Base-by-base conservation (phyloP, 2,329 filamentous ascomycete species). In the Talaromyces funiculosus region DNA sequence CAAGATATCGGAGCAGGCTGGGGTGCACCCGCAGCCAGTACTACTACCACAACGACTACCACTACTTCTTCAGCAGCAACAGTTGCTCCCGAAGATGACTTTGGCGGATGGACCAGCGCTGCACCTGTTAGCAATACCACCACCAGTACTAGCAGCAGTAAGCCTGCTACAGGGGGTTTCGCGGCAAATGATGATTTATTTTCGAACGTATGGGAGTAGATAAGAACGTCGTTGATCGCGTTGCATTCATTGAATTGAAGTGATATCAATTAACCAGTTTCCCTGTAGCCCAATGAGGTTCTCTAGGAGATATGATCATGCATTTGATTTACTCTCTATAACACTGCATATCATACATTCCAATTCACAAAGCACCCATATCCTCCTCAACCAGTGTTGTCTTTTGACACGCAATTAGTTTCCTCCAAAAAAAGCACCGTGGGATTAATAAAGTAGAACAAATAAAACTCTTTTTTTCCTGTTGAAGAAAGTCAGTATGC, bases 141-240 rank as follows among this genome's bases (percentile, higher is more conserved):
- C 7, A 61, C 72, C 10, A 66, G 62, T 10, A 61, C 72, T 12
- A 65, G 62, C 7, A 72, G 58, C 22, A 61, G 68, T 40, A 76
- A 89, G 75, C 78, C 86, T 35, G 77, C 82, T 26, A 43, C 37
- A 14, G 84, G 61, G 7, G 60, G 87, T 66, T 86, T 84, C 20
- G 85, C 82, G 57, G 86, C 85, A 59, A 73, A 76, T 55, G 93
- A 97, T 66, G 93, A 97, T 77, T 74, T 97, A 69, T 97, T 97
- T 76, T 92, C 89, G 33, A 97, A 97, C 75, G 93, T 97, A 54
- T 97, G 93, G 93, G 84, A 92, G 78, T 97, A 78, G 51, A 40
- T 40, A 54, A 22, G 31, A 54, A 20, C 20, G 18, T 38, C 18
- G 14, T 26, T 40, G 18, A 33, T n/a, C 38, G n/a, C 22, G 29